Evolutionary conservation across 495 filamentous ascomycete species (phyloP).

Genomic region (Durotheca rogersii): DNA sequence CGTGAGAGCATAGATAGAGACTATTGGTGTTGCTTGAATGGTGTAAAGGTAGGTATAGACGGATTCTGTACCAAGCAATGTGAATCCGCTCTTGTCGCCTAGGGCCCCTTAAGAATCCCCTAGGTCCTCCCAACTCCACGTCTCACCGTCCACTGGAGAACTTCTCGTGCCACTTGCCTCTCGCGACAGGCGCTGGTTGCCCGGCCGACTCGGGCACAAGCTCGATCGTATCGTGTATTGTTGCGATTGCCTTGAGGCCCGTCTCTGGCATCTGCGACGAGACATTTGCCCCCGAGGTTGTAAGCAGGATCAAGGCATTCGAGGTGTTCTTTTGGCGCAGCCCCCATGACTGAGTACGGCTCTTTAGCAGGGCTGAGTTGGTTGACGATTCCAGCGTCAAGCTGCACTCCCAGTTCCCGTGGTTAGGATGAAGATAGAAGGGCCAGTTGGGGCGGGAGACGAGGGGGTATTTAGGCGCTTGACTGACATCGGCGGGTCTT

Average conservation of each 20-base stretch:
- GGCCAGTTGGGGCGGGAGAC: too few species aligned
- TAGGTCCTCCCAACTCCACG: background rate
- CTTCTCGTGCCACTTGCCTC: constrained; percentile 86
- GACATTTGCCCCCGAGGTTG: constrained; percentile 40
- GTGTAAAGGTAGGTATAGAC: too few species aligned
- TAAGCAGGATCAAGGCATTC: constrained; percentile 75
- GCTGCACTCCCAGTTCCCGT: too few species aligned
- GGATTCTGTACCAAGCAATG: too few species aligned
- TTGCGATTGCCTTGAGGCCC: constrained; percentile 62
- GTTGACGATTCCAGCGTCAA: constrained; percentile 64
- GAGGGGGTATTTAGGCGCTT: constrained; percentile 8
- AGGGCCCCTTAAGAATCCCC: too few species aligned
- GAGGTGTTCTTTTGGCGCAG: constrained; percentile 90
- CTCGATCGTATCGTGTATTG: constrained; percentile 74
- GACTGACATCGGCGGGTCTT: constrained; percentile 60
- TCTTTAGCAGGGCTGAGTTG: constrained; percentile 73
- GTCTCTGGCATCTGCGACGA: constrained; percentile 36
- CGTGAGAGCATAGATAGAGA: too few species aligned
- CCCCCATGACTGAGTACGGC: constrained; percentile 66
- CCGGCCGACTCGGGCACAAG: constrained; percentile 47
- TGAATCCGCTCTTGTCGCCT: too few species aligned
- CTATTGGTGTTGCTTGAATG: too few species aligned
- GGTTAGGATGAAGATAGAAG: too few species aligned
- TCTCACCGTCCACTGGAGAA: constrained; percentile 59
- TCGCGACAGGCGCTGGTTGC: constrained; percentile 46